Conservation (phyloP, 2,329 filamentous ascomycete species). For the Phyllosticta citrichinensis region DNA sequence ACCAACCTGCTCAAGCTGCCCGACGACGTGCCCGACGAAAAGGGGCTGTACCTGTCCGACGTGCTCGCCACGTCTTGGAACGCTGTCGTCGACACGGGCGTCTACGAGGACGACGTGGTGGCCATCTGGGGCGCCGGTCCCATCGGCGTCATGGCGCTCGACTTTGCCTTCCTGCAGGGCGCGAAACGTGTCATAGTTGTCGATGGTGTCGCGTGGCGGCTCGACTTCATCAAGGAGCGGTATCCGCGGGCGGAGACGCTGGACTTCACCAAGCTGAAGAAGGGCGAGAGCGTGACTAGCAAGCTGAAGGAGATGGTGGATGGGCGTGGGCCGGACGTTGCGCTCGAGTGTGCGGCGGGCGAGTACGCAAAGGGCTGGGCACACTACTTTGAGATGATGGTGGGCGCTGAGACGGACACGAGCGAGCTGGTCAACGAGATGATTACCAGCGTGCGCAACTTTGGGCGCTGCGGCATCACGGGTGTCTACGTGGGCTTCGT, state of each 20-base stretch:
- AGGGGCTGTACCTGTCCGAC: constrained; percentile 70
- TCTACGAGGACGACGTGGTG: constrained; percentile 67
- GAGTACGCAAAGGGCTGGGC: constrained; percentile 54
- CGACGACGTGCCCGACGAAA: constrained; percentile 72
- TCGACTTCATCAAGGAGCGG: constrained; percentile 57
- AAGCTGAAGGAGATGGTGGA: constrained; percentile 64
- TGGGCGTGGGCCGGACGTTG: constrained; percentile 60
- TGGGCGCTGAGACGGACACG: constrained; percentile 74
- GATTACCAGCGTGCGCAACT: constrained; percentile 63
- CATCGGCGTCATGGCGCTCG: constrained; percentile 69
- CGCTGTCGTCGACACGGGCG: constrained; percentile 70
- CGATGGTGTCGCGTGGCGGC: constrained; percentile 56
- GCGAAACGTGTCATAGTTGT: constrained; percentile 69
- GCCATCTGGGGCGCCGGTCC: constrained; percentile 83
- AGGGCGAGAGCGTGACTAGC: constrained; percentile 55
- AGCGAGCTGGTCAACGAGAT: constrained; percentile 73
- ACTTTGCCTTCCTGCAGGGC: constrained; percentile 59
- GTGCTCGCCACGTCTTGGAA: constrained; percentile 74
- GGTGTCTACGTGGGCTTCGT: constrained; percentile 56
- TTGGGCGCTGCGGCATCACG: constrained; percentile 65
- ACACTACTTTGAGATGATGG: constrained; percentile 48
- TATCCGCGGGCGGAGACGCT: constrained; percentile 58
- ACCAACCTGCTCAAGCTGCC: constrained; percentile 74
- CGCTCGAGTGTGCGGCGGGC: constrained; percentile 57
- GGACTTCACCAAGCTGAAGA: constrained; percentile 57